Base-by-base conservation (phyloP, 2,329 filamentous ascomycete genomes). In the Verticillium albo-atrum region DNA sequence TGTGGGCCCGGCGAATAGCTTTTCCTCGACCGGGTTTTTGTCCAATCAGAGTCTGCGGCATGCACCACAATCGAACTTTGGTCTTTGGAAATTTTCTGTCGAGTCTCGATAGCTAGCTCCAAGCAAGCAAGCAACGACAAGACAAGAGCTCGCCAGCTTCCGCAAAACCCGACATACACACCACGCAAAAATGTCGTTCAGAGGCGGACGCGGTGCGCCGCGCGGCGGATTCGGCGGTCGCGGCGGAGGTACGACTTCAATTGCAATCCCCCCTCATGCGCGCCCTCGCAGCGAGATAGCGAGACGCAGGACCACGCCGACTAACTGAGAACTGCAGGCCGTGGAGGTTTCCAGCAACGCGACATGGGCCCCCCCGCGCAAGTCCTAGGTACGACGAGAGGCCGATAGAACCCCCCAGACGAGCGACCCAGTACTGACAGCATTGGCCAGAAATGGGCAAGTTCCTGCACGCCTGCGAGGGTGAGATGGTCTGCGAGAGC, bases 401-500 rank as follows among this genome's bases (percentile, higher is more conserved):
- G 6, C 27, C 32, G 28, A 37, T 7, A 47, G 37, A 17, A 10
- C 9, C 9, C 20, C 17, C 9, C 20, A 14, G 9, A 23, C 25
- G 15, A 3, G 10, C 37, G 28, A 30, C 28, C 51, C 28, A 3
- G 6, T 47, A 4, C 27, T 35, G 7, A 23, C 3, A 20, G 6
- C 17, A 14, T 12, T 32, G 26, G 37, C 20, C 57, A 89, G 95
- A 97, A 80, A 92, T 99, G 89, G 95, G 95, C 76, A 86, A 86
- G 66, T 96, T 98, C 78, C 79, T 97, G 74, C 95, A 99, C 80
- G 88, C 92, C 61, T 94, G 91, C 79, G 95, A 99, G 79, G 94
- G 94, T 75, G 95, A 99, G 78, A 95, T 99, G 84, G 89, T 99
- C 68, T 97, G 94, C 89, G 89, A 92, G 77, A 96, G 91, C 67